phyloP scores from a whole-genome alignment of 2,329 filamentous ascomycete species.

The Trichoderma arundinaceum region DNA sequence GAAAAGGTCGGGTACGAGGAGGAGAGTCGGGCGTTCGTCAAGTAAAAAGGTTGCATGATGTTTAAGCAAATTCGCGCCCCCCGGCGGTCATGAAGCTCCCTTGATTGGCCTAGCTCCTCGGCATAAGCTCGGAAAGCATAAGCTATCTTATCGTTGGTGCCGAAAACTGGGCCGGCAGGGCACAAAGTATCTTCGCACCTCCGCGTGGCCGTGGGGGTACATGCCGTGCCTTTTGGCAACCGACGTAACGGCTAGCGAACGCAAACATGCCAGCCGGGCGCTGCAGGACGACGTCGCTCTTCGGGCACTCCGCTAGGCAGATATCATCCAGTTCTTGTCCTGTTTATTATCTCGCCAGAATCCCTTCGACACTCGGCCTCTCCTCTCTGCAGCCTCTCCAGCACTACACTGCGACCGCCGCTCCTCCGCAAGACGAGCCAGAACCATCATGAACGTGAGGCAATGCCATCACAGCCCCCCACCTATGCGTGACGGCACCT shows the following conservation, averaged over 20 bases:
- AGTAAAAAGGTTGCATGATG: conserved; percentile 40
- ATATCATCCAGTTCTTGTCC: conserved; percentile 12
- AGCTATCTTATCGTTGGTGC: conserved; percentile 32
- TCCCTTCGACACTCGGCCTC: background rate
- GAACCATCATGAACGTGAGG: conserved; percentile 61
- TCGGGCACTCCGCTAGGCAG: conserved; percentile 32
- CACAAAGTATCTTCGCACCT: conserved; percentile 12
- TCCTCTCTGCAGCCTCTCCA: background rate
- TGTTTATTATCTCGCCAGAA: background rate
- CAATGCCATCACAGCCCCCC: conserved; percentile 14
- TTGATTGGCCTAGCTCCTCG: conserved; percentile 40
- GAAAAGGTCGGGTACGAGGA: conserved; percentile 33
- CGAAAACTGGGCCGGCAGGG: background rate
- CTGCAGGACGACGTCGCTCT: conserved; percentile 14
- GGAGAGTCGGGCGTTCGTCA: conserved; percentile 34
- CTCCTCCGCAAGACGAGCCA: conserved; percentile 6
- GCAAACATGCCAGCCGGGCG: conserved; percentile 13
- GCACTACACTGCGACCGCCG: background rate
- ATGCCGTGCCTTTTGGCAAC: background rate
- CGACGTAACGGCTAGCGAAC: conserved; percentile 24
- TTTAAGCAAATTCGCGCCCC: conserved; percentile 32
- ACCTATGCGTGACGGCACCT: conserved; percentile 1
- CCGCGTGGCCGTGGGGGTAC: conserved; percentile 2
- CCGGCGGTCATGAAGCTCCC: conserved; percentile 33
- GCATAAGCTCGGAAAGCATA: conserved; percentile 38